Evolutionary conservation across 2,329 filamentous ascomycete species (phyloP), one percentile per base, ranked within the genome.

Genomic region (Aspergillus persii): DNA sequence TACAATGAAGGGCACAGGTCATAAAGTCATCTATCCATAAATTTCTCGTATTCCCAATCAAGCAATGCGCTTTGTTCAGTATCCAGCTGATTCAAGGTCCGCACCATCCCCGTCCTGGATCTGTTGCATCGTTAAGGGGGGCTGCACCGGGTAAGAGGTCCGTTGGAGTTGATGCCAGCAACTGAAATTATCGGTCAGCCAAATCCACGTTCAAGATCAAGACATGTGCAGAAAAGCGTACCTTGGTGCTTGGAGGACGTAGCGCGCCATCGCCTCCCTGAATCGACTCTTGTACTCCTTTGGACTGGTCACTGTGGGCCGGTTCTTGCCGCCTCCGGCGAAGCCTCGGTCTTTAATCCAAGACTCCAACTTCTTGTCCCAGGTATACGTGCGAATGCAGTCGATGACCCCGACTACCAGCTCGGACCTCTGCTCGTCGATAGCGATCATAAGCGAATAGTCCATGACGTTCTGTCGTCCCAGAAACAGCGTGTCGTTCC

Each of bases 321-420:
- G 85, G 67, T 88, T 89, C 75, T 88, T 88, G 69, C 96, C 91
- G 58, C 90, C 86, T 31, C 88, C 88, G 59, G 88, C 89, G 69
- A 93, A 92, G 0, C 91, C 95, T 44, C 94, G 89, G 71, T 98
- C 93, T 77, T 99, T 99, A 83, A 99, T 97, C 95, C 95, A 99
- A 56, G 89, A 95, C 79, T 99, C 95, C n/a, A 99, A 85, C 74
- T 97, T 97, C 83, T 99, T 99, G 80, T 99, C 95, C 92, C 95
- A 99, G 0, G 95, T 99, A 73, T 98, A 99, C 0, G 95, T 99
- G 57, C 95, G 87, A 66, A 99, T 98, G 74, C 95, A 98, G 74
- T 99, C 94, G 64, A 99, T 98, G 69, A 99, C 98, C 4, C 95
- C 95, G 2, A 99, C 93, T 12, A 98, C 92, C 12, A 99, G 85